phyloP scores from a whole-genome alignment of 2,329 filamentous ascomycete species.

The Ophiostoma piceae region DNA sequence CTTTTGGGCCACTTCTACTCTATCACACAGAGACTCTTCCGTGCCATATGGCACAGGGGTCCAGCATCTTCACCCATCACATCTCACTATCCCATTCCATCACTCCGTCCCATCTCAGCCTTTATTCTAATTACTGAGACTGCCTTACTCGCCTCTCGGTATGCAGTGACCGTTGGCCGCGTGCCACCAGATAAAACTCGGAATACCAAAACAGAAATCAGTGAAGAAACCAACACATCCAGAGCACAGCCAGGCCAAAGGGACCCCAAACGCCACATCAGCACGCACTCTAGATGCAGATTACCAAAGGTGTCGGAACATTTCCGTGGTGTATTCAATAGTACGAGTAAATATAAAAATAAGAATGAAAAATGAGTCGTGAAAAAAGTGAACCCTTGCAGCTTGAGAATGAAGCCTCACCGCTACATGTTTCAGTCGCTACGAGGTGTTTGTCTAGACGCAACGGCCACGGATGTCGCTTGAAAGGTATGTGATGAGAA shows the following conservation, averaged over 20 bases:
- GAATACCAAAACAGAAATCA: too few relatives aligned
- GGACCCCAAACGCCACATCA: too few relatives aligned
- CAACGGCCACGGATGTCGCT: background rate
- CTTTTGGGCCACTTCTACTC: background rate
- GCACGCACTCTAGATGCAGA: background rate
- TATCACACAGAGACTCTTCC: background rate
- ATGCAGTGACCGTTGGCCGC: background rate
- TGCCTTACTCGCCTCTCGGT: background rate
- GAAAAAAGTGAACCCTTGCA: background rate
- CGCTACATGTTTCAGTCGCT: constrained; percentile 8
- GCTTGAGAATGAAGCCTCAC: background rate
- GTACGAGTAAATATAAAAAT: too few relatives aligned
- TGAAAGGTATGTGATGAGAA: background rate
- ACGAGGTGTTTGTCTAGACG: background rate
- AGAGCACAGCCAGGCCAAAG: too few relatives aligned
- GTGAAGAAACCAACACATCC: too few relatives aligned
- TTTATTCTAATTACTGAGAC: background rate
- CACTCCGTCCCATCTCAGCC: background rate
- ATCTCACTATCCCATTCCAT: background rate
- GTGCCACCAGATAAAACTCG: background rate
- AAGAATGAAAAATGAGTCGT: too few relatives aligned
- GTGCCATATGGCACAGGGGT: background rate
- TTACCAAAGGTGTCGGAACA: background rate
- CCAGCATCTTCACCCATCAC: background rate
- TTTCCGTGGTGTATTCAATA: too few relatives aligned